Evolutionary conservation across 208 protist genomes (phyloP), one percentile per base, ranked within the genome.

Genomic region (Crithidia bombi): DNA sequence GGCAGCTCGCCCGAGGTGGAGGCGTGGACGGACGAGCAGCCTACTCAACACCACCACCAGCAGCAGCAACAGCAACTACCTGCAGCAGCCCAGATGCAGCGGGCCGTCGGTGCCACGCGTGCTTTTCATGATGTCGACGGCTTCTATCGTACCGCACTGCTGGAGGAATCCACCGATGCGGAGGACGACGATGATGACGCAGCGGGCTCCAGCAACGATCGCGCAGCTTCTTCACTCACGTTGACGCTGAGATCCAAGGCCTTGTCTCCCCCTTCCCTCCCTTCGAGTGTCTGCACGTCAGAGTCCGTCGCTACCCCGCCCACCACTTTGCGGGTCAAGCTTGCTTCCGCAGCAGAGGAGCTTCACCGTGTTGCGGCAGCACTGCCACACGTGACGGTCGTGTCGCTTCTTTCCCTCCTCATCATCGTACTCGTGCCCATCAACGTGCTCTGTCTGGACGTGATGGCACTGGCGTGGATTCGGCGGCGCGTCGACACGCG

Each of bases 361-460:
- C 33, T 77, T 7, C 36, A 35, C 23, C 49, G 64, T 12, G 17
- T 65, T 1, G 47, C 55, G 3, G 63, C 50, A 5, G 25, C 19
- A 10, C 36, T 80, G 38, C 74, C 67, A 6, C 41, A 14, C 15
- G 33, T 80, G 62, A 70, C 39, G 3, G 41, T 39, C 14, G 49
- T 63, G 5, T 55, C 55, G 17, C 28, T 55, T 28, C 75, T 81
- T 21, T 75, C 75, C 1, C 68, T 81, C 25, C 19, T 75, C 38
- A 65, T 81, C 47, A 58, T 56, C 6, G 44, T 75, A 10, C 64
- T 81, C 12, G 32, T 81, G 0, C 68, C 56, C 1, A 21, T 75
- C 17, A 74, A 81, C 69, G n/a, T 81, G 1, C 17, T 81, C 19
- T 68, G 66, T 26, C 17, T 81, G 0, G 75, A 81, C 30, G n/a